These are phyloP conservation scores for Brettanomyces bruxellensis DNA, from an alignment of 805 yeast genomes.

Conservation along the genomic window DNA sequence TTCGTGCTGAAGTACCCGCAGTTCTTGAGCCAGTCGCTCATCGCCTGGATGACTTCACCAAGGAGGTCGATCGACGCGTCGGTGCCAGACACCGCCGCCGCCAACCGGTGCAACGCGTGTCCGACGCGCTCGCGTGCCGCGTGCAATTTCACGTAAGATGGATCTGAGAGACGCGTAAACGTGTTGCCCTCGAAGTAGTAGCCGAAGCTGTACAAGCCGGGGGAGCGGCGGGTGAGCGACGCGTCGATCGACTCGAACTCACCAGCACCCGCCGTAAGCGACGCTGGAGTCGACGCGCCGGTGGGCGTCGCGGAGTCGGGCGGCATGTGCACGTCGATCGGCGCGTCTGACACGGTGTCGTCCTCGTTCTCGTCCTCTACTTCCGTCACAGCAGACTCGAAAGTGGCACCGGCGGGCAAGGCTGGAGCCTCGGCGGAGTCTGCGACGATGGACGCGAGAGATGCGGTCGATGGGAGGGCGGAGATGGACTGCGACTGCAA, in stretches of 20 bases:
- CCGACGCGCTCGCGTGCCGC: slow-evolving; percentile 44
- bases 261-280: slow-evolving; percentile 21
- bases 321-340: slow-evolving; percentile 16
- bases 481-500: slow-evolving; percentile 6
- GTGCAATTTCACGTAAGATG: slow-evolving; percentile 47
- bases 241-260: slow-evolving; percentile 34
- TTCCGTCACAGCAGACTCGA: background rate
- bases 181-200: slow-evolving; percentile 18
- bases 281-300: slow-evolving; percentile 18
- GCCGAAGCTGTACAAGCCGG: slow-evolving; percentile 20
- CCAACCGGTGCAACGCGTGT: slow-evolving; percentile 49
- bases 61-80: slow-evolving; percentile 59
- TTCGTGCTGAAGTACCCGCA: slow-evolving; percentile 22
- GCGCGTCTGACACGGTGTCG: too few relatives aligned
- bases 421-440: too few relatives aligned
- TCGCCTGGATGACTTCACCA: slow-evolving; percentile 50
- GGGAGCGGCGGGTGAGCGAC: slow-evolving; percentile 24
- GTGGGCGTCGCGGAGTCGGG: slow-evolving; percentile 24
- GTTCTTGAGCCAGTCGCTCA: slow-evolving; percentile 51
- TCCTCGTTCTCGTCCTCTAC: slow-evolving; percentile 4
- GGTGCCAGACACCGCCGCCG: slow-evolving; percentile 35
- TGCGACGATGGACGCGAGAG: slow-evolving; percentile 6
- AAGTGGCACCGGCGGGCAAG: too few relatives aligned
- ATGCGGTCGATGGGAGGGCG: slow-evolving; percentile 12
- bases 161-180: slow-evolving; percentile 22